phyloP scores from a whole-genome alignment of 192 early-diverging fungal genomes.

The Linnemannia zychae region DNA sequence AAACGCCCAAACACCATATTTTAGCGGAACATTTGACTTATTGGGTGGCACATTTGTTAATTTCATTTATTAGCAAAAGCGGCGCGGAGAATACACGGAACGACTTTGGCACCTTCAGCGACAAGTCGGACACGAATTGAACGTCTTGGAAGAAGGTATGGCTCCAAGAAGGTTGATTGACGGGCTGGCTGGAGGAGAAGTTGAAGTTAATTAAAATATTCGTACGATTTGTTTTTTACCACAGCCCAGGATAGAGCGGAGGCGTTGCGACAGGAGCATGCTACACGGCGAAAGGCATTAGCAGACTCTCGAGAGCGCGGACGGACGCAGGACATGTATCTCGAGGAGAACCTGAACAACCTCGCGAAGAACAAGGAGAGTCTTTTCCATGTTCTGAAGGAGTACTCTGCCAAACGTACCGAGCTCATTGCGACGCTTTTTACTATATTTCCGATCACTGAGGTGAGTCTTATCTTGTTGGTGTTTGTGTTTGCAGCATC shows the following conservation, averaged over 20 bases:
- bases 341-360: slow-evolving; percentile 61
- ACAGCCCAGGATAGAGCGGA: slow-evolving; percentile 50
- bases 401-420: slow-evolving; percentile 55
- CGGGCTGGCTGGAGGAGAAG: neutral
- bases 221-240: neutral
- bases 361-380: slow-evolving; percentile 59
- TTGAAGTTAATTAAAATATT: neutral
- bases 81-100: slow-evolving; percentile 45
- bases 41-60: neutral
- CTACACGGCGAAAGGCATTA: slow-evolving; percentile 45
- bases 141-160: slow-evolving; percentile 55
- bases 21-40: neutral
- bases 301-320: slow-evolving; percentile 54
- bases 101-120: slow-evolving; percentile 52
- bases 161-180: neutral
- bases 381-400: slow-evolving; percentile 52
- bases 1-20: neutral
- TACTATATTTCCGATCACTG: slow-evolving; percentile 70
- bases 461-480: slow-evolving; percentile 44
- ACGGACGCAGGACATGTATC: slow-evolving; percentile 59
- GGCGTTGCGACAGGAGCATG: slow-evolving; percentile 44
- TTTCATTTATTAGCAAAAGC: slow-evolving; percentile 47
- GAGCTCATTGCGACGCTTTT: slow-evolving; percentile 72
- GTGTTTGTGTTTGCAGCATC: neutral
- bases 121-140: slow-evolving; percentile 57